Base-by-base conservation (phyloP, 164 flowering plant species). In the Stephania yunnanensis region DNA sequence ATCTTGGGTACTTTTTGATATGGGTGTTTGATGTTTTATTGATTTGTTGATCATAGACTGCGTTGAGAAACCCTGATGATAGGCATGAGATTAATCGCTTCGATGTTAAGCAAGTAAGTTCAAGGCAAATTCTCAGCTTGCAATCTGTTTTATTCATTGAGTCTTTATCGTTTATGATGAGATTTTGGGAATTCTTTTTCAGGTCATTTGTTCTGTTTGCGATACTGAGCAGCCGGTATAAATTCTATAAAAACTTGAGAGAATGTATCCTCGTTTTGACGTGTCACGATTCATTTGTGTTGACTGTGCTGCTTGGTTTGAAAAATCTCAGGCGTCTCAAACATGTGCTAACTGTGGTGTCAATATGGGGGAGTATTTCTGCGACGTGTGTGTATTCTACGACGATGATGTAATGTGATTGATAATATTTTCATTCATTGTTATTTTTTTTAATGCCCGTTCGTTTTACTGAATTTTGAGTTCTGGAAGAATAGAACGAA, bases 291-390 rank as follows among this genome's bases (percentile, higher is more conserved):
- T 66, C 30, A n/a, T 76, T 46, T 66, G 17, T 75, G 73, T 58
- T 15, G 7, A 71, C 36, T 25, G 25, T 71, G 29, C 15, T 30
- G 52, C 22, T 81, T 70, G 29, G 31, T 36, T 36, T 31, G 46
- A 25, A 29, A 11, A 8, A 12, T 74, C 71, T 31, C 79, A 95
- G 98, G 97, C 84, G 68, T 89, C 81, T 78, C 89, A 50, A 42
- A 86, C 86, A 31, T 95, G 98, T 78, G 83, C 90, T 4, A 93
- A 92, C 69, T 95, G 99, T 66, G 99, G 99, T 13, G 94, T 95
- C 69, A 86, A 78, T n/a, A 91, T 95, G 99, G 99, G 99, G 71
- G 95, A 95, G 74, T 95, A 93, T 71, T 95, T 93, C 79, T 95
- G 99, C 70, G 87, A 82, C 20, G 78, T 90, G 10, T 95, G 99